Conservation (phyloP, 768 basidiomycete species). For the Mycena belliarum region DNA sequence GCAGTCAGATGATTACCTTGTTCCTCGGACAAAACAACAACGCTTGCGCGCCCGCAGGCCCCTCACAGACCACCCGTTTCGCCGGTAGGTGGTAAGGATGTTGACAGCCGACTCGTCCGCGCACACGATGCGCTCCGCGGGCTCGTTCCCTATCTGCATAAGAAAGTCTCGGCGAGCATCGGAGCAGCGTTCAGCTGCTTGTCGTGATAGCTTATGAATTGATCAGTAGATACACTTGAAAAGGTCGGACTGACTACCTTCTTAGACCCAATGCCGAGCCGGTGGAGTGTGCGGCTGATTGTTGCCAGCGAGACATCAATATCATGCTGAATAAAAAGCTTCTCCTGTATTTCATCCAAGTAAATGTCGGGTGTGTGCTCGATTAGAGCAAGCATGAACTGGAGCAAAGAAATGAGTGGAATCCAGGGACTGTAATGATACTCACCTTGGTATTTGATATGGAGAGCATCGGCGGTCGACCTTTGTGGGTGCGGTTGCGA, state of each 20-base stretch:
- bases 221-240: too few species aligned
- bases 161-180: not conserved
- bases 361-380: constrained; percentile 20
- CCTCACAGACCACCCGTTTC: not conserved
- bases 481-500: not conserved
- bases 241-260: not conserved
- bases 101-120: not conserved
- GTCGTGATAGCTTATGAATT: not conserved
- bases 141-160: not conserved
- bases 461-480: constrained; percentile 2
- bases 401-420: not conserved
- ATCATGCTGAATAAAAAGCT: not conserved
- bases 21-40: not conserved
- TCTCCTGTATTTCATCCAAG: constrained; percentile 2
- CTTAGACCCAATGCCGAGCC: not conserved
- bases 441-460: not conserved
- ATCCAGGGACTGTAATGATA: not conserved
- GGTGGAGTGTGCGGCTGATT: not conserved
- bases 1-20: not conserved
- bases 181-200: not conserved
- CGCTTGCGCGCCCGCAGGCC: not conserved
- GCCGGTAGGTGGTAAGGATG: not conserved
- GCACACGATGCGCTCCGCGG: not conserved
- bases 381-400: constrained; percentile 21
- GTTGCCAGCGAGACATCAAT: not conserved